These are phyloP conservation scores for Eurotiales sp. DNA, from an alignment of 2,329 filamentous ascomycete genomes.

Conservation along the genomic window DNA sequence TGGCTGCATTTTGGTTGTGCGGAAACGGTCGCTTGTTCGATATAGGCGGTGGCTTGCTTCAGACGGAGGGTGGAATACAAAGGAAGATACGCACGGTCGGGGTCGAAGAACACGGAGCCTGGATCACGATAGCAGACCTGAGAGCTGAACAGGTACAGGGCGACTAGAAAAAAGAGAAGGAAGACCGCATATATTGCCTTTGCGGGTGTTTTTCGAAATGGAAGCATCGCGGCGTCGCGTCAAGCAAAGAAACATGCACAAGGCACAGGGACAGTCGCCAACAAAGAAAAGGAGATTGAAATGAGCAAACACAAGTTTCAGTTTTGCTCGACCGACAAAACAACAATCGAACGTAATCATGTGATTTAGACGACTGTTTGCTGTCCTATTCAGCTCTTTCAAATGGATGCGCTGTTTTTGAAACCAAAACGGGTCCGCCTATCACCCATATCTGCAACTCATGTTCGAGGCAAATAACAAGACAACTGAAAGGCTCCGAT, in stretches of 20 bases:
- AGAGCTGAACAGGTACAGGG: neutral
- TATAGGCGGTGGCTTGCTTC: neutral
- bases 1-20: neutral
- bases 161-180: neutral
- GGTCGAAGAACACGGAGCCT: neutral
- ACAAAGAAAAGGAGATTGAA: neutral
- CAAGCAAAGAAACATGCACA: no score
- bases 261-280: no score
- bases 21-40: neutral
- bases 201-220: neutral
- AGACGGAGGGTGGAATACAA: neutral
- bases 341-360: no score
- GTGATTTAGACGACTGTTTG: no score
- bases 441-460: no score
- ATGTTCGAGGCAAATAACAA: no score
- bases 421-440: no score
- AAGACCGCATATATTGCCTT: neutral
- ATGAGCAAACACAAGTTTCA: neutral
- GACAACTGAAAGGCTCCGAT: no score
- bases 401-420: no score
- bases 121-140: neutral
- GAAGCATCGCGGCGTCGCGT: neutral
- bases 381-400: no score
- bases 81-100: neutral
- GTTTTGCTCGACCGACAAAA: no score